These are phyloP conservation scores for Metschnikowia lunata DNA, from an alignment of 805 yeast genomes.

Conservation along the genomic window DNA sequence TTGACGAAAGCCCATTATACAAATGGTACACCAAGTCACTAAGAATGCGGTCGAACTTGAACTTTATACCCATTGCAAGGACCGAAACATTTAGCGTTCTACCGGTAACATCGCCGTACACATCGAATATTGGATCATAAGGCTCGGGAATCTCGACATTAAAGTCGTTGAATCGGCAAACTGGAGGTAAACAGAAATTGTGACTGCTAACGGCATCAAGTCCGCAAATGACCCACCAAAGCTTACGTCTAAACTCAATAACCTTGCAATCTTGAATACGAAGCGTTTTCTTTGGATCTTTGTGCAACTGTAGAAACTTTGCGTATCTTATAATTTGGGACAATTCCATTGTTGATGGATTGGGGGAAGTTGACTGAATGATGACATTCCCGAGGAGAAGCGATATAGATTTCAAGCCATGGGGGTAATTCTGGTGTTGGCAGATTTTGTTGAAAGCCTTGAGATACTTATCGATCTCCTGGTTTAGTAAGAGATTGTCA, in stretches of 20 bases:
- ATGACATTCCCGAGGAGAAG: constrained; percentile 46
- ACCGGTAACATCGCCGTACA: constrained; percentile 26
- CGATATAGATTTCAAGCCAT: constrained; percentile 40
- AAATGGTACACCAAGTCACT: constrained; percentile 50
- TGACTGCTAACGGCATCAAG: constrained; percentile 55
- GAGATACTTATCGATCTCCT: constrained; percentile 47
- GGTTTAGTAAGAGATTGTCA: constrained; percentile 42
- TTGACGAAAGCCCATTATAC: constrained; percentile 45
- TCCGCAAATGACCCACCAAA: constrained; percentile 68
- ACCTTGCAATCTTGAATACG: constrained; percentile 44
- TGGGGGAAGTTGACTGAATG: constrained; percentile 50
- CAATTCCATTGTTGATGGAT: constrained; percentile 53
- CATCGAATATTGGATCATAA: constrained; percentile 32
- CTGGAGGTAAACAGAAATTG: constrained; percentile 52
- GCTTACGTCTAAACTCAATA: constrained; percentile 48
- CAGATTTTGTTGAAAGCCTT: constrained; percentile 48
- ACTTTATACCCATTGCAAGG: constrained; percentile 50
- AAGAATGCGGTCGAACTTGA: constrained; percentile 46
- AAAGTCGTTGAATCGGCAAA: constrained; percentile 48
- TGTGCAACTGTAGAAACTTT: constrained; percentile 50
- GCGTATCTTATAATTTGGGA: constrained; percentile 54
- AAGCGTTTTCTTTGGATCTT: constrained; percentile 55
- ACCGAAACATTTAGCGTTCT: constrained; percentile 41
- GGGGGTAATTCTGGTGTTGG: constrained; percentile 48
- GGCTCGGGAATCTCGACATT: constrained; percentile 55